Conservation (phyloP, 2,329 filamentous ascomycete genomes). For the Rutstroemia sp. region DNA sequence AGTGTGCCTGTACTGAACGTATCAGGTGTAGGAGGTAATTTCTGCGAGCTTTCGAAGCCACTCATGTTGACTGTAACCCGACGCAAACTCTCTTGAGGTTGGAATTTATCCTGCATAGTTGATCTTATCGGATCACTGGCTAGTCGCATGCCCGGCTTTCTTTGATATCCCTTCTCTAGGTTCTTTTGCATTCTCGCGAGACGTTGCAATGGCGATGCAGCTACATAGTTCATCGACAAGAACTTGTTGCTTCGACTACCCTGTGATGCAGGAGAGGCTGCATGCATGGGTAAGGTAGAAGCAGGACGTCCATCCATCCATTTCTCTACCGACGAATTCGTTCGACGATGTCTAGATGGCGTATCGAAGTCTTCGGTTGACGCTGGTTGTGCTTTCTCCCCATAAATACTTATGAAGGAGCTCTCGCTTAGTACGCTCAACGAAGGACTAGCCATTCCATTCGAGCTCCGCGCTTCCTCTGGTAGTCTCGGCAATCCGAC, state of each 20-base stretch:
- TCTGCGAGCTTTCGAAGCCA: constrained; percentile 31
- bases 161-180: constrained; percentile 15
- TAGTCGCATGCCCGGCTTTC: constrained; percentile 1
- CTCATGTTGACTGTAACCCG: constrained; percentile 23
- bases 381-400: constrained; percentile 32
- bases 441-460: constrained; percentile 47
- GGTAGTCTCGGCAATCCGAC: constrained; percentile 42
- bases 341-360: constrained; percentile 15
- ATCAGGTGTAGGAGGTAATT: constrained; percentile 31
- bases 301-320: constrained; percentile 27
- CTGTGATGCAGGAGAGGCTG: constrained; percentile 6
- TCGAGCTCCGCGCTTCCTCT: constrained; percentile 29
- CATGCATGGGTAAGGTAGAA: constrained; percentile 9
- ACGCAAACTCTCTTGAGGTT: constrained; percentile 10
- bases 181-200: constrained; percentile 38
- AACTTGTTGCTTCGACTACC: constrained; percentile 30
- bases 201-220: constrained; percentile 45
- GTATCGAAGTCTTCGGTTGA: constrained; percentile 12
- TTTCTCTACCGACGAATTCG: constrained; percentile 24
- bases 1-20: constrained; percentile 29
- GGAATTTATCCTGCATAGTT: constrained; percentile 10
- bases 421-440: constrained; percentile 61
- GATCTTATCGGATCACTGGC: neutral
- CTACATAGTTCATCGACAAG: constrained; percentile 39
- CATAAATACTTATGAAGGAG: constrained; percentile 60